Evolutionary conservation across 495 filamentous ascomycete species (phyloP).

Genomic region (Penicillium lividum): DNA sequence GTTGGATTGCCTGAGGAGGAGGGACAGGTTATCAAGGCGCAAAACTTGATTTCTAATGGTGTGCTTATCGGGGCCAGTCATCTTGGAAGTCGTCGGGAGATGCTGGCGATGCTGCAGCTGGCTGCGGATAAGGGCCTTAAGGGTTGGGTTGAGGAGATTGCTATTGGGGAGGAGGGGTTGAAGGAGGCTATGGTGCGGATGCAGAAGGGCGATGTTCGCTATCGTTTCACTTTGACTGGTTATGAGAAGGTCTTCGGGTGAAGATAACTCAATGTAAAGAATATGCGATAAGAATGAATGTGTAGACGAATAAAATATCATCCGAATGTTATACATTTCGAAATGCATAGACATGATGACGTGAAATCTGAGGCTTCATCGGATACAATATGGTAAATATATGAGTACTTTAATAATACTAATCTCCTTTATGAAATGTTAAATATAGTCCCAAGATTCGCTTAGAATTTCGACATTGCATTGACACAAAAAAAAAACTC

Average conservation of each 20-base stretch:
- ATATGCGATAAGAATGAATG: no score
- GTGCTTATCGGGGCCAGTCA: constrained; percentile 80
- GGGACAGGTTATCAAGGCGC: constrained; percentile 71
- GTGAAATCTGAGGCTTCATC: no score
- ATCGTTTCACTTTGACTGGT: constrained; percentile 64
- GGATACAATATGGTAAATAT: no score
- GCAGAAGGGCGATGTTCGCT: constrained; percentile 69
- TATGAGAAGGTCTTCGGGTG: constrained; percentile 62
- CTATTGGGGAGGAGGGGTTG: constrained; percentile 69
- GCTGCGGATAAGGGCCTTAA: constrained; percentile 79
- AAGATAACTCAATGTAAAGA: no score
- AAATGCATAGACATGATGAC: no score
- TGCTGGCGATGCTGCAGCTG: constrained; percentile 78
- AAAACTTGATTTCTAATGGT: constrained; percentile 74
- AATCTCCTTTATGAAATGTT: no score
- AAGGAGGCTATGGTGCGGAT: constrained; percentile 67
- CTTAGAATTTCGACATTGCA: no score
- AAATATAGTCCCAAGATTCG: no score
- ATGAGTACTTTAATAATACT: no score
- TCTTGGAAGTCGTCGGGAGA: constrained; percentile 78
- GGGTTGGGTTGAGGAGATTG: constrained; percentile 77
- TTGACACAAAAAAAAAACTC: no score
- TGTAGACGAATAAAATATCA: no score
- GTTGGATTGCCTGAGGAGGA: constrained; percentile 83
- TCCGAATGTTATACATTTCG: no score